Conservation (phyloP, 139 green algal species). For the Micractinium conductrix region DNA sequence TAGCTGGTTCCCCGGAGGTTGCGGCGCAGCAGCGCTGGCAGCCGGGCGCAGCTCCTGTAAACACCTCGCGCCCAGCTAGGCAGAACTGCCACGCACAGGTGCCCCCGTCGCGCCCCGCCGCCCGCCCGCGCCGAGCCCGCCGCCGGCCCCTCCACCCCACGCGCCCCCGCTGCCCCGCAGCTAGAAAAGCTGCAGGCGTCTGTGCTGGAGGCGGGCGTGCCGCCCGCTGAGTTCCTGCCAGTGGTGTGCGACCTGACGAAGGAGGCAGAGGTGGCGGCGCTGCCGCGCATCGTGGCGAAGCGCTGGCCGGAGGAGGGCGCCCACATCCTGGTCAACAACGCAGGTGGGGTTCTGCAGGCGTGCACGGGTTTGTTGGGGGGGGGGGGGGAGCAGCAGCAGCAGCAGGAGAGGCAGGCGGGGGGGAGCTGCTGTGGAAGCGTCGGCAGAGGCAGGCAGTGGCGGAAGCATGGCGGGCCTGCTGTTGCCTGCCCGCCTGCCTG, state of each 20-base stretch:
- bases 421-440: too few species aligned
- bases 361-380: neutral
- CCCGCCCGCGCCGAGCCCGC: too few species aligned
- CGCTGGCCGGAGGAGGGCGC: constrained; percentile 72
- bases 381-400: neutral
- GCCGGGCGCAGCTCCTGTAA: neutral
- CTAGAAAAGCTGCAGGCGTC: constrained; percentile 80
- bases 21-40: too few species aligned
- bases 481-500: neutral
- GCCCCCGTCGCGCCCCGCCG: neutral
- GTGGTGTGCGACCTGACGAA: constrained; percentile 85
- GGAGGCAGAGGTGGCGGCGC: constrained; percentile 61
- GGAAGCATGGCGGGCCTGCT: too few species aligned
- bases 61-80: neutral
- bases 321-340: constrained; percentile 75
- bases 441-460: too few species aligned
- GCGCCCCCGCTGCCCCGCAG: neutral
- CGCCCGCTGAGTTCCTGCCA: constrained; percentile 77
- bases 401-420: too few species aligned
- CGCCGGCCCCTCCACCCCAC: neutral
- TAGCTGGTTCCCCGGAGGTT: too few species aligned
- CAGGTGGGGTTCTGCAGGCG: neutral
- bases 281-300: constrained; percentile 79
- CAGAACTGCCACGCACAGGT: neutral
- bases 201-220: constrained; percentile 62